These are phyloP conservation scores for apple (Malus domestica) DNA, from an alignment of 306 rosid genomes.

Conservation along the genomic window ASM211411v1 NC_041793.1:34208501-34209000, in stretches of 20 bases:
- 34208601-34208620: neutral
- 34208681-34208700: neutral
- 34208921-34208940: neutral
- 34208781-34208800: neutral
- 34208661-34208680: neutral
- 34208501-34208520: neutral
- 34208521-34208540: neutral
- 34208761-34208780: neutral
- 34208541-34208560: neutral
- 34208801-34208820: neutral
- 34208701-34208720: neutral
- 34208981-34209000: neutral
- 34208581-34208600: neutral
- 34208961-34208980: neutral
- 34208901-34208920: neutral
- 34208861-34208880: neutral
- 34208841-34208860: neutral
- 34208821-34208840: neutral
- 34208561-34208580: neutral
- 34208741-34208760: neutral
- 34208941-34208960: neutral
- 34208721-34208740: neutral
- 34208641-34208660: neutral
- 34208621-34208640: neutral
- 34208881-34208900: neutral